phyloP scores from a whole-genome alignment of 352 stramenopile species.

The Globisporangium paroecandrum region DNA sequence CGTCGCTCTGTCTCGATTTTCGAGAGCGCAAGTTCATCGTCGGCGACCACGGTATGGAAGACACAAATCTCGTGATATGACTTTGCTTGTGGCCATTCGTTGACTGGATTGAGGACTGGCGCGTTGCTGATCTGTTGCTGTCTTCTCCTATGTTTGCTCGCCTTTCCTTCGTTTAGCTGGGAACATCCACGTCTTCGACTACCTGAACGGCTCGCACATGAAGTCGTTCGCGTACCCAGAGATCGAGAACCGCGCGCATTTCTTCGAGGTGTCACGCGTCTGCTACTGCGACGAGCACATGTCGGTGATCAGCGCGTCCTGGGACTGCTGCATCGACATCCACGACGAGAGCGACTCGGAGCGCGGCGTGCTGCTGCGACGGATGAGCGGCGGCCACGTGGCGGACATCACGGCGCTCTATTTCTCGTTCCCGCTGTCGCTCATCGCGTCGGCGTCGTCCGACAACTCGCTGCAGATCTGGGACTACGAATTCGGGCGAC shows the following conservation, averaged over 20 bases:
- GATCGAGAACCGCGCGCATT: slow-evolving; percentile 58
- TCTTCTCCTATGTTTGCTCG: not conserved
- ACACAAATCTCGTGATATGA: not conserved
- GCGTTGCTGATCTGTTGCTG: not conserved
- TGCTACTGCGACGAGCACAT: slow-evolving; percentile 86
- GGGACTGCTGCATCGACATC: slow-evolving; percentile 79
- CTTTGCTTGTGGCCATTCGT: not conserved
- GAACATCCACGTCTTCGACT: slow-evolving; percentile 82
- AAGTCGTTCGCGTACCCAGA: slow-evolving; percentile 81
- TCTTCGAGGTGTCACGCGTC: slow-evolving; percentile 67
- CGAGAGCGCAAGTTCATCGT: slow-evolving; percentile 86
- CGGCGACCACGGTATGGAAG: slow-evolving; percentile 59
- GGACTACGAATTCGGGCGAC: slow-evolving; percentile 87
- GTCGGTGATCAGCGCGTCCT: slow-evolving; percentile 78
- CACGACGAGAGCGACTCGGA: slow-evolving; percentile 86
- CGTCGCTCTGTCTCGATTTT: slow-evolving; percentile 74
- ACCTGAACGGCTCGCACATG: slow-evolving; percentile 85
- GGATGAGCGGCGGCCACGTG: slow-evolving; percentile 66
- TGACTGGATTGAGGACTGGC: not conserved
- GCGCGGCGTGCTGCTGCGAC: slow-evolving; percentile 64
- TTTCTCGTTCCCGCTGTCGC: slow-evolving; percentile 71
- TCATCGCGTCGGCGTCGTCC: slow-evolving; percentile 72
- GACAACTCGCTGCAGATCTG: slow-evolving; percentile 76
- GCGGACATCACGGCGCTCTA: slow-evolving; percentile 76
- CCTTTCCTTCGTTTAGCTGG: slow-evolving; percentile 29